Evolutionary conservation across 2,329 filamentous ascomycete genomes (phyloP).

Genomic region (Colletotrichum incanum): DNA sequence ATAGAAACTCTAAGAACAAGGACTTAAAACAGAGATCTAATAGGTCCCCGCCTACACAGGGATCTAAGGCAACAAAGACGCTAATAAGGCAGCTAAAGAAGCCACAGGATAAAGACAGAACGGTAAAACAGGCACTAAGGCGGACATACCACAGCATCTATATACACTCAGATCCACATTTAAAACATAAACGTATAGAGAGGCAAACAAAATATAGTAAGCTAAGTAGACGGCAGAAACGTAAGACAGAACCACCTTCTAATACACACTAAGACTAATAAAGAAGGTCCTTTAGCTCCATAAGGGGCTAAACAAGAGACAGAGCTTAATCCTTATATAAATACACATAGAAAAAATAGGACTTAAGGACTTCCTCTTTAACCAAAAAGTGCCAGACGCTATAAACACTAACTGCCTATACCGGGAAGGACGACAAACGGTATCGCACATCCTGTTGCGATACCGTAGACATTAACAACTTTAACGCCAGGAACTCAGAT

Average conservation of each 20-base stretch:
- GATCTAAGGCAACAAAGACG: background rate
- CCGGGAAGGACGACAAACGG: slow-evolving; percentile 35
- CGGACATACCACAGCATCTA: background rate
- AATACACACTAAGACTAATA: background rate
- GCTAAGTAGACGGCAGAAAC: background rate
- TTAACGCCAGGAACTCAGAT: slow-evolving; percentile 11
- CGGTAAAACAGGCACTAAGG: background rate
- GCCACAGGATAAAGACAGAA: background rate
- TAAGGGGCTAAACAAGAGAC: background rate
- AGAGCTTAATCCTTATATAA: background rate
- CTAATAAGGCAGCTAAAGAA: background rate
- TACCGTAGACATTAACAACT: slow-evolving; percentile 8
- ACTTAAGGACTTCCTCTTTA: slow-evolving; percentile 39
- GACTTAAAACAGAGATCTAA: background rate
- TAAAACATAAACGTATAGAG: background rate
- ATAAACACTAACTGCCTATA: slow-evolving; percentile 27
- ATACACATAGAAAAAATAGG: slow-evolving; percentile 34
- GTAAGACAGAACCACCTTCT: background rate
- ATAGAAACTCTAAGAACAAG: background rate
- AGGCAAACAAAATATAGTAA: background rate
- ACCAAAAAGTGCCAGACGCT: slow-evolving; percentile 32
- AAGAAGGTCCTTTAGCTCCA: background rate
- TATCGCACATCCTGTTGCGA: slow-evolving; percentile 36
- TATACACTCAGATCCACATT: background rate
- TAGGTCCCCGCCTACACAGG: background rate